A percentile compares a stretch with the other conserved stretches of the same genome.
phyloP scores from a whole-genome alignment of 2,329 filamentous ascomycete genomes.

The Fulvia fulva region DNA sequence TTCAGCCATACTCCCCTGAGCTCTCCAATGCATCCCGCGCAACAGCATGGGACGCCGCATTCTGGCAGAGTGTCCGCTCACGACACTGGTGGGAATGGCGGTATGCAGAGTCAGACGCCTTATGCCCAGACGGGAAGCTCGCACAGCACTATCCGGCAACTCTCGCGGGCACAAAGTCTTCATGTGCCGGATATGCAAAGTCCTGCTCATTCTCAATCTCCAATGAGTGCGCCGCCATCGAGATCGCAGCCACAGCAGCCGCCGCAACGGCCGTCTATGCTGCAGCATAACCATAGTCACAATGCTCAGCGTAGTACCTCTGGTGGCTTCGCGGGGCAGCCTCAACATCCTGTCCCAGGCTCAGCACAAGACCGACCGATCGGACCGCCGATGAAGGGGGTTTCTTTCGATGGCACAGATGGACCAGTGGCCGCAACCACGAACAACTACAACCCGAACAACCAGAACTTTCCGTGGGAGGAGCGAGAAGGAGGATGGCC shows the following conservation, averaged over 20 bases:
- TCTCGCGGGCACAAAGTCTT: slow-evolving; percentile 28
- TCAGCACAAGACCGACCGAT: slow-evolving; percentile 32
- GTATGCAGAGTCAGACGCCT: slow-evolving; percentile 30
- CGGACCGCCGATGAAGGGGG: slow-evolving; percentile 9
- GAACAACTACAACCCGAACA: slow-evolving; percentile 33
- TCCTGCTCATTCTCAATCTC: slow-evolving; percentile 20
- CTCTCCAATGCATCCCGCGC: slow-evolving; percentile 36
- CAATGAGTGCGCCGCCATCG: slow-evolving; percentile 15
- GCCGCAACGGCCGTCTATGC: neutral
- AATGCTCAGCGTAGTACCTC: neutral
- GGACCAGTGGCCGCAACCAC: slow-evolving; percentile 27
- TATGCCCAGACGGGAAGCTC: slow-evolving; percentile 7
- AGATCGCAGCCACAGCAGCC: neutral
- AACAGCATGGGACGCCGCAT: slow-evolving; percentile 28
- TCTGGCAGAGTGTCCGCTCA: slow-evolving; percentile 26
- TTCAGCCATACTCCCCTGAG: slow-evolving; percentile 38
- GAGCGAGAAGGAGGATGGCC: slow-evolving; percentile 41
- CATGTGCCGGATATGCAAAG: slow-evolving; percentile 22
- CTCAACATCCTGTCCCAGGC: slow-evolving; percentile 30
- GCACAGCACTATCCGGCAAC: slow-evolving; percentile 16
- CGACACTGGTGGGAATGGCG: slow-evolving; percentile 26
- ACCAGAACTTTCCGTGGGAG: slow-evolving; percentile 35
- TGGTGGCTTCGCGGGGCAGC: slow-evolving; percentile 27
- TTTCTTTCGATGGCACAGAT: slow-evolving; percentile 26
- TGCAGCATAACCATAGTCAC: neutral